Conservation (phyloP, 257 asterid species). For the Coffea canephora region DNA sequence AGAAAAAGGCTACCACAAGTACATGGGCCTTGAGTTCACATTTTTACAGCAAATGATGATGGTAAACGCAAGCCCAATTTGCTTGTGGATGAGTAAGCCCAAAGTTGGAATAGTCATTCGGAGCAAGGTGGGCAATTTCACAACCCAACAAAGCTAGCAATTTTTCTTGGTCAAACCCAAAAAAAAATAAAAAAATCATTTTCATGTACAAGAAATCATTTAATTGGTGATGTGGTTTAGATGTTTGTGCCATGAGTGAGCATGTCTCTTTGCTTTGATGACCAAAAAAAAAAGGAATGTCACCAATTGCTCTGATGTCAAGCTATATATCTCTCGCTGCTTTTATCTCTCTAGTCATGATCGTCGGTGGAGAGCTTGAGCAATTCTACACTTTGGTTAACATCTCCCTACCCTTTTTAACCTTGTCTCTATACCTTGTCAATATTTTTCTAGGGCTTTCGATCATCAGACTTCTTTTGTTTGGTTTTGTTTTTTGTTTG, state of each 20-base stretch:
- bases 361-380: slow-evolving; percentile 40
- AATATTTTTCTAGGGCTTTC: not conserved
- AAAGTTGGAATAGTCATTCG: not conserved
- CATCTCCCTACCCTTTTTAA: not conserved
- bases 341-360: slow-evolving; percentile 40
- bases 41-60: too few species aligned
- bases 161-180: not conserved
- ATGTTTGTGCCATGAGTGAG: slow-evolving; percentile 52
- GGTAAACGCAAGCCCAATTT: too few species aligned
- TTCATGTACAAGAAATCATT: not conserved
- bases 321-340: slow-evolving; percentile 52
- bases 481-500: not conserved
- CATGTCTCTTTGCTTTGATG: slow-evolving; percentile 50
- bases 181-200: too few species aligned
- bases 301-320: slow-evolving; percentile 57
- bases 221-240: slow-evolving; percentile 68
- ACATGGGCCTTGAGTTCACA: too few species aligned
- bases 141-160: not conserved
- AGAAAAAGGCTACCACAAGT: too few species aligned
- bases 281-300: slow-evolving; percentile 32
- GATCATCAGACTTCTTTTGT: not conserved
- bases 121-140: not conserved
- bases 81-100: not conserved
- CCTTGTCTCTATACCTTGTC: not conserved
- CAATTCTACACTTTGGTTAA: slow-evolving; percentile 54